Evolutionary conservation across 1,139 yeast species (phyloP).

Genomic region (Williopsis jadinii): DNA sequence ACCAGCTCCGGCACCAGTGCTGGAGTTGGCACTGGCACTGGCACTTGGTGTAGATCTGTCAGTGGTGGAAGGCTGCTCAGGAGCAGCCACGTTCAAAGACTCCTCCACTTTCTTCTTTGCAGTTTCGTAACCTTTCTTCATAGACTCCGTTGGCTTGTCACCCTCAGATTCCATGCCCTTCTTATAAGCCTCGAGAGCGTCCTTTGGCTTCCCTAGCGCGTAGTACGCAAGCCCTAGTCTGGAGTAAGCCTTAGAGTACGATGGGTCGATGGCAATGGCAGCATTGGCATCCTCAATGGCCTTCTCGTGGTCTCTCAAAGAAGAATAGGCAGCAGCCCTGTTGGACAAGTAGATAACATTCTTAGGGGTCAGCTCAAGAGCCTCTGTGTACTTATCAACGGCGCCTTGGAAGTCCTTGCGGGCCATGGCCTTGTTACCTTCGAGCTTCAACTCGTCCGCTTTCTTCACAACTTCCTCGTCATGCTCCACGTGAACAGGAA

Average conservation of each 20-base stretch:
- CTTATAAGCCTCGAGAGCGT: conserved; percentile 85
- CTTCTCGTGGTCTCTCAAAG: conserved; percentile 60
- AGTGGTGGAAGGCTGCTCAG: conserved; percentile 23
- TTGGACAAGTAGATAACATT: conserved; percentile 87
- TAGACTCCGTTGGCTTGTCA: conserved; percentile 74
- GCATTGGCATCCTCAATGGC: conserved; percentile 81
- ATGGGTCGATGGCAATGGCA: conserved; percentile 73
- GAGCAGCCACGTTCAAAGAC: conserved; percentile 41
- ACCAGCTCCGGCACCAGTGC: conserved; percentile 28
- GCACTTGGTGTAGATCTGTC: conserved; percentile 17
- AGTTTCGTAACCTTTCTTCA: conserved; percentile 90
- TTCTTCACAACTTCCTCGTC: conserved; percentile 45
- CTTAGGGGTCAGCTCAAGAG: conserved; percentile 62
- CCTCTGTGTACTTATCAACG: conserved; percentile 68
- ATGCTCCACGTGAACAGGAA: conserved; percentile 35
- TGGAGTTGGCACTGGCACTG: conserved; percentile 30
- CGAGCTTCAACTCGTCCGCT: conserved; percentile 79
- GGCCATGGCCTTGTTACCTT: conserved; percentile 94
- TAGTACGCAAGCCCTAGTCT: conserved; percentile 91
- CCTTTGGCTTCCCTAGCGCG: conserved; percentile 84
- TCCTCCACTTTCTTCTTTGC: conserved; percentile 83
- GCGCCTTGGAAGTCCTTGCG: conserved; percentile 64
- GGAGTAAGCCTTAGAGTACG: conserved; percentile 88
- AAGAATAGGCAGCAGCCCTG: conserved; percentile 95
- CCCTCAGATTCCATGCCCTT: conserved; percentile 87